These are phyloP conservation scores for Intubia oerlemansii DNA, from an alignment of 2,329 filamentous ascomycete genomes.

Conservation along the genomic window DNA sequence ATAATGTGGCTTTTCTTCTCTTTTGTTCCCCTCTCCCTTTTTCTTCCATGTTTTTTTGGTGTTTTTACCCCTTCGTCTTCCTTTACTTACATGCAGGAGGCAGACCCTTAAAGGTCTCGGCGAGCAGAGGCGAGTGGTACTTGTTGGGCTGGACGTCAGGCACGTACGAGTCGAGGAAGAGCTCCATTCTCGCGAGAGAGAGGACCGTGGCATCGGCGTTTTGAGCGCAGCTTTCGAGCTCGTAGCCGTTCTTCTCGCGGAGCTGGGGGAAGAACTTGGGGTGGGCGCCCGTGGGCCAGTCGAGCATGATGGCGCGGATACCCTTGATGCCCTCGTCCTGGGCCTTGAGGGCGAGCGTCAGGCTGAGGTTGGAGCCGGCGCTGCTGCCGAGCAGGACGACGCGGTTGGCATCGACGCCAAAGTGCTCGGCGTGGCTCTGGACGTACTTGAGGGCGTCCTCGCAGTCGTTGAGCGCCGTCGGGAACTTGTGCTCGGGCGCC, in stretches of 20 bases:
- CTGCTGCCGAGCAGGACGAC: constrained; percentile 26
- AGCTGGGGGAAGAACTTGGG: constrained; percentile 14
- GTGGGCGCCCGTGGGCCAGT: constrained; percentile 16
- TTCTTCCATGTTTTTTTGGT: too few relatives aligned
- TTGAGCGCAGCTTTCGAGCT: constrained; percentile 15
- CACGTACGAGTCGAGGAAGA: constrained; percentile 15
- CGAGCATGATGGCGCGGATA: constrained; percentile 14
- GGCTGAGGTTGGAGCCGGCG: too few relatives aligned
- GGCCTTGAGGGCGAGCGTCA: too few relatives aligned
- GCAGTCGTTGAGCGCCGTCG: constrained; percentile 25
- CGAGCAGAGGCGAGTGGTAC: constrained; percentile 15
- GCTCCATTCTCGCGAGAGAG: constrained; percentile 12
- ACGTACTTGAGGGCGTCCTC: constrained; percentile 27
- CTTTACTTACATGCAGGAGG: constrained; percentile 9
- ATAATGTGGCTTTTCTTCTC: too few relatives aligned
- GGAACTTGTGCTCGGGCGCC: constrained; percentile 28
- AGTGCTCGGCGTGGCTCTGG: constrained; percentile 21
- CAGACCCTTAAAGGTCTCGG: constrained; percentile 11
- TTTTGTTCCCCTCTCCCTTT: too few relatives aligned
- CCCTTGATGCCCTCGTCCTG: constrained; percentile 13
- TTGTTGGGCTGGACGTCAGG: constrained; percentile 11
- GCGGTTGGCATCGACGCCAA: constrained; percentile 13
- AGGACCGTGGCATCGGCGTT: constrained; percentile 14
- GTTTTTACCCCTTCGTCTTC: too few relatives aligned
- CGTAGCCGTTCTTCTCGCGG: constrained; percentile 11